Evolutionary conservation across 192 early-diverging fungal species (phyloP).

Genomic region (Helicostylum pulchrum): DNA sequence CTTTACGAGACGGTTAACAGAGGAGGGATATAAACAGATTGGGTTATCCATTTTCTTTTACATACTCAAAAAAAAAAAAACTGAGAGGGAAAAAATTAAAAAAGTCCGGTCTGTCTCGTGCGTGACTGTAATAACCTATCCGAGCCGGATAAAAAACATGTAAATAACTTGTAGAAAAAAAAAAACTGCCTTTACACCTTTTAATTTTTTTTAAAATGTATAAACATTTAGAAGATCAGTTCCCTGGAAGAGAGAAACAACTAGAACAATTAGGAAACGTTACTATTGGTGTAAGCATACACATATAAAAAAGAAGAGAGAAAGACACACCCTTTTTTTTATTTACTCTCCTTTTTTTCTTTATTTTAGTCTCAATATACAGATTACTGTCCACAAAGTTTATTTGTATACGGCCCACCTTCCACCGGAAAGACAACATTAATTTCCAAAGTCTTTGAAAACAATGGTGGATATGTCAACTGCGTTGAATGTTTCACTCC

Average conservation of each 20-base stretch:
- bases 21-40: constrained; percentile 8
- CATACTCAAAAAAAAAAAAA: background rate
- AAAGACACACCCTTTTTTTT: background rate
- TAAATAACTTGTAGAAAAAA: background rate
- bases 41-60: background rate
- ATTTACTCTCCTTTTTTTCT: background rate
- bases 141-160: background rate
- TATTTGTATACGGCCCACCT: constrained; percentile 48
- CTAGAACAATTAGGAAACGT: constrained; percentile 1
- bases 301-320: background rate
- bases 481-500: constrained; percentile 76
- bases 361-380: too few species aligned
- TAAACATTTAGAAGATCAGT: constrained; percentile 4
- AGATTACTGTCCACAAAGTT: constrained; percentile 10
- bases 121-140: background rate
- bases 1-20: constrained; percentile 21
- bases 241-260: constrained; percentile 15
- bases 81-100: too few species aligned
- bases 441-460: constrained; percentile 16
- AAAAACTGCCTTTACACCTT: background rate
- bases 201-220: background rate
- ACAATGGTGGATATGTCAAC: constrained; percentile 54
- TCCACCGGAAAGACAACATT: constrained; percentile 51
- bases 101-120: background rate
- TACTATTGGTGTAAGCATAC: background rate